Evolutionary conservation across 1,284 basidiomycete genomes (phyloP).

Genomic region (Leccinum cinnamomeum): DNA sequence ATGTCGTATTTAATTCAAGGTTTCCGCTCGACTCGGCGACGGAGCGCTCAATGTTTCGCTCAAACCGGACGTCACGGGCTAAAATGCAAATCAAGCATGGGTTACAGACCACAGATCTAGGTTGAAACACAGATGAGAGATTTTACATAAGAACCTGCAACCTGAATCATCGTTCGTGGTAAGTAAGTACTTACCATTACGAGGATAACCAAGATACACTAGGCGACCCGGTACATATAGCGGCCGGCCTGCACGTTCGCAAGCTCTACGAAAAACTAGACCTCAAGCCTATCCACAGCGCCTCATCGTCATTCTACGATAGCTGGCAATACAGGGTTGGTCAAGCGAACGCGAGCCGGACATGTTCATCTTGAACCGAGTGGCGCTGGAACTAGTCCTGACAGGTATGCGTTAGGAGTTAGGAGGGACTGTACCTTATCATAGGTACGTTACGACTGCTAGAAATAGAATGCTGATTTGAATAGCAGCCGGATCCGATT

Average conservation of each 20-base stretch:
- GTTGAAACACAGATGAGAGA: neutral
- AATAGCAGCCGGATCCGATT: neutral
- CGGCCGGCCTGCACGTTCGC: conserved; percentile 14
- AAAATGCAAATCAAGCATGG: no score
- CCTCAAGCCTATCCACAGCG: conserved; percentile 16
- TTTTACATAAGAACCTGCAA: no score
- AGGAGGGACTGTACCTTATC: no score
- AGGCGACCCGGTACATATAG: conserved; percentile 8
- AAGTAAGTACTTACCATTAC: neutral
- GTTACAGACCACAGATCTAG: neutral
- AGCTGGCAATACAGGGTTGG: conserved; percentile 27
- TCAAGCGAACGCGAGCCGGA: conserved; percentile 20
- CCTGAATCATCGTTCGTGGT: neutral
- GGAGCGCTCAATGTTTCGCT: no score
- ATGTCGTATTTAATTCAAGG: no score
- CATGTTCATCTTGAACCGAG: conserved; percentile 23
- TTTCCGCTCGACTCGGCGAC: no score
- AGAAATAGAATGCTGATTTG: no score
- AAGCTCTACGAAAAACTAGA: conserved; percentile 23
- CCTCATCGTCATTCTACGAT: conserved; percentile 22
- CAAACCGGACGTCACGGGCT: no score
- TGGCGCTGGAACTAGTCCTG: conserved; percentile 22
- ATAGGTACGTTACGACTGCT: no score
- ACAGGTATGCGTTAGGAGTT: no score
- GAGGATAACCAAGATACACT: conserved; percentile 15